Percentiles rank a stretch among this genome's conserved stretches.
These are phyloP conservation scores for Adansonia grandidieri DNA, from an alignment of 441 rosid genomes.

Conservation along the genomic window DNA sequence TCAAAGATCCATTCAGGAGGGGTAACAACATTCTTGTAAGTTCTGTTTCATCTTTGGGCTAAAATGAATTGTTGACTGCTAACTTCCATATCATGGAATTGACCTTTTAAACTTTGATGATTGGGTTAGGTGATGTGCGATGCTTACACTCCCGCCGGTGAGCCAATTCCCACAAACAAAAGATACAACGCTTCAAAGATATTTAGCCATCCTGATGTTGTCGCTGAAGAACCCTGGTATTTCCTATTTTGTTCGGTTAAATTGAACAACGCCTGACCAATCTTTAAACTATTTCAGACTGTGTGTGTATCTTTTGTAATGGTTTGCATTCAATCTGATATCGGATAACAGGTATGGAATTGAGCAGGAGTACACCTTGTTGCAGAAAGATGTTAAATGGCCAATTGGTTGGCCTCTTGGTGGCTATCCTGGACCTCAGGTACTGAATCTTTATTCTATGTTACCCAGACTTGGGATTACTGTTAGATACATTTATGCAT, in stretches of 20 bases:
- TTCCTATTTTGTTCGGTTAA: not conserved
- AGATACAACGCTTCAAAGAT: conserved; percentile 57
- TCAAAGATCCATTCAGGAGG: conserved; percentile 84
- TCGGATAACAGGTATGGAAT: conserved; percentile 66
- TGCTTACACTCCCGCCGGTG: conserved; percentile 66
- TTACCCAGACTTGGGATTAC: too few species aligned
- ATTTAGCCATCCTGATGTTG: conserved; percentile 55
- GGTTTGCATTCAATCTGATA: conserved; percentile 15
- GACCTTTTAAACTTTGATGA: not conserved
- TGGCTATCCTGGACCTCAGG: conserved; percentile 88
- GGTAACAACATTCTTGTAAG: conserved; percentile 84
- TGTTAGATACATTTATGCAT: too few species aligned
- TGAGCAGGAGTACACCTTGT: conserved; percentile 82
- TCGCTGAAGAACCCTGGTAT: conserved; percentile 60
- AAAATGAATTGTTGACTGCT: not conserved
- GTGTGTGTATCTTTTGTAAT: not conserved
- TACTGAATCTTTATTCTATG: conserved; percentile 18
- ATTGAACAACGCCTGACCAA: not conserved
- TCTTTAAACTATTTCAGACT: not conserved
- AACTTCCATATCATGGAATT: not conserved
- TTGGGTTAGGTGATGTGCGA: conserved; percentile 63
- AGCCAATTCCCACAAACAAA: conserved; percentile 64
- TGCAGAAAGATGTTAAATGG: conserved; percentile 74
- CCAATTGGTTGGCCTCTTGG: conserved; percentile 80
- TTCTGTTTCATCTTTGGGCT: not conserved